Percentiles rank a stretch among this genome's conserved stretches.
Conservation (phyloP, 1,284 basidiomycete species). For the Kwoniella shivajii region DNA sequence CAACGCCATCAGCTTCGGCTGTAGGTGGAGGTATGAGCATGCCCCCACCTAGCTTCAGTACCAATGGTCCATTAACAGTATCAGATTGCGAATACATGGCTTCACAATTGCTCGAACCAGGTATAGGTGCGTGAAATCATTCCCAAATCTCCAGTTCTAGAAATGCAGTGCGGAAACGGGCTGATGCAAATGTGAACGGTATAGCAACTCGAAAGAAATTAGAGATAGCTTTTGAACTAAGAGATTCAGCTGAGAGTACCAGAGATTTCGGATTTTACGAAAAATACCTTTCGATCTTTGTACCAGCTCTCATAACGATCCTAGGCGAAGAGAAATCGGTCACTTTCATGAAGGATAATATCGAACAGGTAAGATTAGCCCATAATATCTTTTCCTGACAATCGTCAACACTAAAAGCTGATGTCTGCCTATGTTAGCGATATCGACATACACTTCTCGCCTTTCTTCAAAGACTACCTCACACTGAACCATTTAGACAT, state of each 20-base stretch:
- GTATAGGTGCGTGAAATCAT: slow-evolving; percentile 18
- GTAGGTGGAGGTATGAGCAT: slow-evolving; percentile 28
- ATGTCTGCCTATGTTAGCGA: slow-evolving; percentile 55
- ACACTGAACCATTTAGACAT: slow-evolving; percentile 73
- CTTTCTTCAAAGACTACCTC: slow-evolving; percentile 84
- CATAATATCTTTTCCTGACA: background rate
- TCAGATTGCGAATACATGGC: slow-evolving; percentile 50
- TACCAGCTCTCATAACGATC: slow-evolving; percentile 78
- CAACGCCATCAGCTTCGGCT: slow-evolving; percentile 33
- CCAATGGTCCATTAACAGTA: slow-evolving; percentile 41
- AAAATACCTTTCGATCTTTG: slow-evolving; percentile 61
- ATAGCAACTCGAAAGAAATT: slow-evolving; percentile 19
- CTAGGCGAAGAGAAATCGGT: slow-evolving; percentile 75
- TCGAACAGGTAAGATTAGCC: slow-evolving; percentile 63
- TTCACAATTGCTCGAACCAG: slow-evolving; percentile 41
- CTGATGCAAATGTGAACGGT: background rate
- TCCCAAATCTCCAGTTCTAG: no score
- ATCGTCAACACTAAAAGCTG: background rate
- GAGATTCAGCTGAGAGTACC: slow-evolving; percentile 82
- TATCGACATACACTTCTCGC: slow-evolving; percentile 84
- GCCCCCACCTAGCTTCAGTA: slow-evolving; percentile 30
- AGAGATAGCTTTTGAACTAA: slow-evolving; percentile 62
- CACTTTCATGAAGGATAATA: slow-evolving; percentile 69
- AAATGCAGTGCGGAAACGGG: background rate
- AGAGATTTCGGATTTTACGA: slow-evolving; percentile 74